These are phyloP conservation scores for Ogataea populi-albae DNA, from an alignment of 805 yeast genomes.

Conservation along the genomic window DNA sequence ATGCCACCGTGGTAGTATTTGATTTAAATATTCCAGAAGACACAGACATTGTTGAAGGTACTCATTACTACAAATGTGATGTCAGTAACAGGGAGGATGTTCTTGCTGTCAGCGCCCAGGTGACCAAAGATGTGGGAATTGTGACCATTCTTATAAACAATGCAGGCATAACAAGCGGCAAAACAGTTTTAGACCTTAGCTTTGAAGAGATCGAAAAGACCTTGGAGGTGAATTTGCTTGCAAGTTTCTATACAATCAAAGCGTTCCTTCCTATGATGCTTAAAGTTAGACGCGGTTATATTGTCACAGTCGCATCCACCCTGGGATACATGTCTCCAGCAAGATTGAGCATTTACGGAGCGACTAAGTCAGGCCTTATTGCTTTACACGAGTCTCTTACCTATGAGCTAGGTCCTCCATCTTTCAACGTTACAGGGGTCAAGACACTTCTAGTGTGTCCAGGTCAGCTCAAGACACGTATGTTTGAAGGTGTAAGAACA, in stretches of 20 bases:
- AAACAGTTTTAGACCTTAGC: slow-evolving; percentile 50
- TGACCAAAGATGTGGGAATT: slow-evolving; percentile 50
- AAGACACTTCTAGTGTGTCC: slow-evolving; percentile 79
- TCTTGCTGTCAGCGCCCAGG: slow-evolving; percentile 34
- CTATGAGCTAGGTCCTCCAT: slow-evolving; percentile 59
- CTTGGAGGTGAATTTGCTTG: slow-evolving; percentile 63
- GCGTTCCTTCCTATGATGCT: slow-evolving; percentile 75
- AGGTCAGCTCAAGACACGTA: slow-evolving; percentile 74
- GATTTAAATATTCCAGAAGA: slow-evolving; percentile 53
- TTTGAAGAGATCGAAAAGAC: slow-evolving; percentile 60
- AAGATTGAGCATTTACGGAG: slow-evolving; percentile 76
- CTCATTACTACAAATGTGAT: slow-evolving; percentile 64
- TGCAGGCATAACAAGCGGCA: slow-evolving; percentile 73
- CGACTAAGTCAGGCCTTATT: slow-evolving; percentile 82
- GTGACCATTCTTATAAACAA: slow-evolving; percentile 77
- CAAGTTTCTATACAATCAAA: slow-evolving; percentile 68
- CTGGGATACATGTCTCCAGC: slow-evolving; percentile 87
- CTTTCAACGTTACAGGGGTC: slow-evolving; percentile 47
- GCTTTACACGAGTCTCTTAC: slow-evolving; percentile 81
- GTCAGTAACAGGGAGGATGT: slow-evolving; percentile 55
- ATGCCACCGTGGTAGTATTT: slow-evolving; percentile 58
- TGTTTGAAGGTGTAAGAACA: slow-evolving; percentile 72
- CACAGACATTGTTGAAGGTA: slow-evolving; percentile 35
- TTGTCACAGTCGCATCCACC: slow-evolving; percentile 80
- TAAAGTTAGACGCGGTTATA: slow-evolving; percentile 57